Conservation (phyloP, 148 eudicot genomes). For the Talinum fruticosum region DNA sequence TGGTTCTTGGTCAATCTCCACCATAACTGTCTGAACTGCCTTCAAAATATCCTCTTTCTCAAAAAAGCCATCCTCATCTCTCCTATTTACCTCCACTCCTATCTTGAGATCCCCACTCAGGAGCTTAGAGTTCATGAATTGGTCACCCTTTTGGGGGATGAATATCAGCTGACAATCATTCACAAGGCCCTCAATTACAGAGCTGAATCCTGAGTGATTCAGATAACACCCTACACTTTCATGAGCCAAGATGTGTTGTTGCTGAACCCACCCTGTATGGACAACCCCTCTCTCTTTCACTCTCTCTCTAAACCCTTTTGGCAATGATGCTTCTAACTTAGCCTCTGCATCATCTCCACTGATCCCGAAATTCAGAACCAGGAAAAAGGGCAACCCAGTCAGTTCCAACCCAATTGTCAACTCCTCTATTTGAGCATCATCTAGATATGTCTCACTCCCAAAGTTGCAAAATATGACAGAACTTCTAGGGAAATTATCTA, state of each 20-base stretch:
- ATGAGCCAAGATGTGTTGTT: constrained; percentile 46
- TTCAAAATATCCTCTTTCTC: constrained; percentile 40
- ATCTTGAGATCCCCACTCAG: constrained; percentile 37
- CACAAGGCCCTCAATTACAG: constrained; percentile 47
- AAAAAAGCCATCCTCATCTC: constrained; percentile 55
- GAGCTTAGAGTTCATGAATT: constrained; percentile 39
- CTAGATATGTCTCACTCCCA: constrained; percentile 47
- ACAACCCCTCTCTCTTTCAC: constrained; percentile 36
- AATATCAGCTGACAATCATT: constrained; percentile 47
- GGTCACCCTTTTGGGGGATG: constrained; percentile 49
- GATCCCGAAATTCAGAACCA: constrained; percentile 42
- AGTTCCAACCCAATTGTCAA: constrained; percentile 45
- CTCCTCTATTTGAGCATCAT: constrained; percentile 38
- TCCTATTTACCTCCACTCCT: constrained; percentile 53
- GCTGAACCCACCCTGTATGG: constrained; percentile 55
- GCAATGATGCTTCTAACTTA: constrained; percentile 34
- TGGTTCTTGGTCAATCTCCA: constrained; percentile 29
- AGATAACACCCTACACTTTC: constrained; percentile 47
- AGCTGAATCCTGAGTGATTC: constrained; percentile 47
- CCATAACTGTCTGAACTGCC: constrained; percentile 37
- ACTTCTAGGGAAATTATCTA: constrained; percentile 27
- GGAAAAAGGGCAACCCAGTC: constrained; percentile 40
- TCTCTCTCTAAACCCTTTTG: constrained; percentile 40
- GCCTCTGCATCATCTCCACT: neutral
- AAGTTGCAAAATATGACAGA: constrained; percentile 50